These are phyloP conservation scores for Cladophialophora immunda DNA, from an alignment of 2,329 filamentous ascomycete species.

Conservation along the genomic window DNA sequence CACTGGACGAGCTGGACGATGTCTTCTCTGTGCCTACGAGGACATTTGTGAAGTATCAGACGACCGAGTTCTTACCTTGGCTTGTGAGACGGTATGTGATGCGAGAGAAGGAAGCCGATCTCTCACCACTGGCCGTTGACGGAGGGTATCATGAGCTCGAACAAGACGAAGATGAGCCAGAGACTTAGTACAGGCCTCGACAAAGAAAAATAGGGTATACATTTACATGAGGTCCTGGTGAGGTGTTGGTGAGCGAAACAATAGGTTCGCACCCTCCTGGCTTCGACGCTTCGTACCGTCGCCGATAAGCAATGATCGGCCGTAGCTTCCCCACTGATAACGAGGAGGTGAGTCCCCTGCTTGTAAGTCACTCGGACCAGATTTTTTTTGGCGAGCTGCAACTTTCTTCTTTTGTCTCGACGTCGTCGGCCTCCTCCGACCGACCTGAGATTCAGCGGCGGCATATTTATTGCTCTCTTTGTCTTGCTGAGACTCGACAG, in stretches of 20 bases:
- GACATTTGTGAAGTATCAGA: slow-evolving; percentile 63
- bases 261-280: background rate
- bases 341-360: background rate
- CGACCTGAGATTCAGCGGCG: background rate
- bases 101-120: slow-evolving; percentile 53
- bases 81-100: slow-evolving; percentile 66
- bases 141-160: slow-evolving; percentile 31
- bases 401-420: slow-evolving; percentile 12
- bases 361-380: background rate
- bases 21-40: slow-evolving; percentile 56
- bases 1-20: slow-evolving; percentile 62
- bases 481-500: background rate
- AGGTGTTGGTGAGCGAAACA: no score
- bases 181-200: background rate
- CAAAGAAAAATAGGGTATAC: background rate
- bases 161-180: slow-evolving; percentile 31
- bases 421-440: slow-evolving; percentile 29
- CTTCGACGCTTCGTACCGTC: background rate
- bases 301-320: slow-evolving; percentile 18
- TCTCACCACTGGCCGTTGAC: slow-evolving; percentile 53
- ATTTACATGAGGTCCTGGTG: background rate
- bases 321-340: slow-evolving; percentile 16
- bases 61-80: slow-evolving; percentile 64
- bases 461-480: slow-evolving; percentile 23
- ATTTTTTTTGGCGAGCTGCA: background rate